A percentile compares a stretch with the other conserved stretches of the same genome.
Evolutionary conservation across 1,139 yeast species (phyloP).

Genomic region (Pichia terricola): DNA sequence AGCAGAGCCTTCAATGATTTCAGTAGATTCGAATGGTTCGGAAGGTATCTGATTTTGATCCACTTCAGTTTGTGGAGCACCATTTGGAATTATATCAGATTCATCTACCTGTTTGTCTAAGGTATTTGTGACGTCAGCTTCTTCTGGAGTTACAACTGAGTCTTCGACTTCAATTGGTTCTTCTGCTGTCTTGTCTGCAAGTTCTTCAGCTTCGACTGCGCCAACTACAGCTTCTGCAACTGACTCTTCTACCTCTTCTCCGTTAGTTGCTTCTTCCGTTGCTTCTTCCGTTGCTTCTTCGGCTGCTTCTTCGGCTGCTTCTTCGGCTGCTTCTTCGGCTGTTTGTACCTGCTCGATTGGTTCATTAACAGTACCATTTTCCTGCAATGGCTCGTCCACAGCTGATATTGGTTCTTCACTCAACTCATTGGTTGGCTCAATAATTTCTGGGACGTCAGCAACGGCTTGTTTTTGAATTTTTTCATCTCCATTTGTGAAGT

Average conservation of each 20-base stretch:
- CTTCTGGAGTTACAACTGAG: neutral
- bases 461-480: neutral
- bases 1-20: neutral
- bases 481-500: neutral
- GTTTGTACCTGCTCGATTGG: conserved; percentile 1
- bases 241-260: conserved; percentile 3
- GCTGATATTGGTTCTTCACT: neutral
- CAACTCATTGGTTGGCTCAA: neutral
- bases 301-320: conserved; percentile 7
- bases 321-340: conserved; percentile 1
- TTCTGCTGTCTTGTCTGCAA: neutral
- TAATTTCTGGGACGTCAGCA: neutral
- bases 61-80: too few relatives aligned
- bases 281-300: conserved; percentile 4
- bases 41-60: neutral
- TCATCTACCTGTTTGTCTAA: too few relatives aligned
- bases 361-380: neutral
- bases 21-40: conserved; percentile 5
- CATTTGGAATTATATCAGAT: too few relatives aligned
- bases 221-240: conserved; percentile 2
- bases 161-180: neutral
- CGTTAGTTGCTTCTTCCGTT: conserved; percentile 2
- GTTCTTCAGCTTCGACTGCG: neutral
- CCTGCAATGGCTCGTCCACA: neutral
- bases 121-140: too few relatives aligned